Evolutionary conservation across 805 yeast genomes (phyloP).

Genomic region (Metschnikowia dekortorum): DNA sequence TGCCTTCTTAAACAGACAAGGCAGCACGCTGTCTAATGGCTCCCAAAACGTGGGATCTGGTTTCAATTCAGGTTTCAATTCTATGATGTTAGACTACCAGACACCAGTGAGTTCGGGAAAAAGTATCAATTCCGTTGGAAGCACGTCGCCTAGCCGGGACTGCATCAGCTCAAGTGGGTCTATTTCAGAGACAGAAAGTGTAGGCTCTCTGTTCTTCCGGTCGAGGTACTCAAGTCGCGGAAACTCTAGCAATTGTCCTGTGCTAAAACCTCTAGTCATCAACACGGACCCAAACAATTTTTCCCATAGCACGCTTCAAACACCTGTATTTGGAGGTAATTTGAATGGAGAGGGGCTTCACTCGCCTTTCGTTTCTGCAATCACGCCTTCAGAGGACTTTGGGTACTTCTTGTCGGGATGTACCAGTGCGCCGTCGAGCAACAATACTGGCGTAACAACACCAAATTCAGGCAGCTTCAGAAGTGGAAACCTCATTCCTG

Average conservation of each 20-base stretch:
- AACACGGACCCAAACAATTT: slow-evolving; percentile 26
- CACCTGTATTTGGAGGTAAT: slow-evolving; percentile 8
- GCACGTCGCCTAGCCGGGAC: slow-evolving; percentile 14
- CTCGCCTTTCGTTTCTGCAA: slow-evolving; percentile 40
- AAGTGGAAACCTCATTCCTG: slow-evolving; percentile 9
- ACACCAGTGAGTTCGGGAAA: slow-evolving; percentile 37
- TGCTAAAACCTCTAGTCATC: slow-evolving; percentile 34
- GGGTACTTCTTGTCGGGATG: slow-evolving; percentile 24
- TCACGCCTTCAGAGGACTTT: slow-evolving; percentile 33
- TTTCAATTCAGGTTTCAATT: slow-evolving; percentile 20
- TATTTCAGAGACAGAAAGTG: slow-evolving; percentile 30
- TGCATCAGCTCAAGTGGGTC: slow-evolving; percentile 3
- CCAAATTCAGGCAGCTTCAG: slow-evolving; percentile 9
- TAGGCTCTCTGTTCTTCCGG: slow-evolving; percentile 13
- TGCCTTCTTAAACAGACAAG: slow-evolving; percentile 27
- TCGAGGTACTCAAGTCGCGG: slow-evolving; percentile 17
- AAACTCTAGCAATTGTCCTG: slow-evolving; percentile 17
- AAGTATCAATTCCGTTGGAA: slow-evolving; percentile 23
- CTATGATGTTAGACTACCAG: slow-evolving; percentile 40
- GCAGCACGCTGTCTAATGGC: slow-evolving; percentile 19
- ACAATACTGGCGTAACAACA: background rate
- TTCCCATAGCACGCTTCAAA: background rate
- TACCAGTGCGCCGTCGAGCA: slow-evolving; percentile 7
- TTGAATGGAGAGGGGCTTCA: slow-evolving; percentile 23
- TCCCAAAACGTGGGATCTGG: slow-evolving; percentile 11